Conservation (phyloP, 2,329 filamentous ascomycete species). For the Paracamarosporium sp. region DNA sequence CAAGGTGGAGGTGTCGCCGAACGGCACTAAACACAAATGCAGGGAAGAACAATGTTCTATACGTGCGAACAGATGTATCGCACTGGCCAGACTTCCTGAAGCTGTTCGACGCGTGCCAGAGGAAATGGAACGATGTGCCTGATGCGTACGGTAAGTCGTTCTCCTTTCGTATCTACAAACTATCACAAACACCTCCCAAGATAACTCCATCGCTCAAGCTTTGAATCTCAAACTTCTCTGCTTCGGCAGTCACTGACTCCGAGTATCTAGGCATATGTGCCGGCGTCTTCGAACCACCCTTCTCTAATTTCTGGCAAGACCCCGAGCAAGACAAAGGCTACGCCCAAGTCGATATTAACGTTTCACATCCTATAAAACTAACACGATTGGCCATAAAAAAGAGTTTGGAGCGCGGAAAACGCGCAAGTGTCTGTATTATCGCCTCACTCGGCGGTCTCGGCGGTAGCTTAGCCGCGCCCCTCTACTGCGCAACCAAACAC, state of each 20-base stretch:
- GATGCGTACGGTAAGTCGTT: conserved; percentile 26
- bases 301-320: conserved; percentile 40
- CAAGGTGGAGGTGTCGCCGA: not conserved
- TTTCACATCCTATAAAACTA: conserved; percentile 39
- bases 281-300: conserved; percentile 36
- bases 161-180: not conserved
- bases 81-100: conserved; percentile 34
- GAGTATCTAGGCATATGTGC: conserved; percentile 31
- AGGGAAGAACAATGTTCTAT: conserved; percentile 31
- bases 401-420: conserved; percentile 33
- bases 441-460: conserved; percentile 34
- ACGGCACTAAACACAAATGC: not conserved
- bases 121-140: conserved; percentile 39
- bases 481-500: conserved; percentile 42
- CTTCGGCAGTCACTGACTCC: not conserved
- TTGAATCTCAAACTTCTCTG: not conserved
- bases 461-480: conserved; percentile 31
- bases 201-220: not conserved
- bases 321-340: conserved; percentile 35
- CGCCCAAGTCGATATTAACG: conserved; percentile 37
- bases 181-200: too few relatives aligned
- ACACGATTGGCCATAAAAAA: conserved; percentile 37
- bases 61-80: conserved; percentile 35
- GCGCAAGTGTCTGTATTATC: conserved; percentile 39
- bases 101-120: conserved; percentile 31